A percentile compares a stretch with the other conserved stretches of the same genome.
Conservation (phyloP, 345 rosid genomes). For the Populus nigra region DNA sequence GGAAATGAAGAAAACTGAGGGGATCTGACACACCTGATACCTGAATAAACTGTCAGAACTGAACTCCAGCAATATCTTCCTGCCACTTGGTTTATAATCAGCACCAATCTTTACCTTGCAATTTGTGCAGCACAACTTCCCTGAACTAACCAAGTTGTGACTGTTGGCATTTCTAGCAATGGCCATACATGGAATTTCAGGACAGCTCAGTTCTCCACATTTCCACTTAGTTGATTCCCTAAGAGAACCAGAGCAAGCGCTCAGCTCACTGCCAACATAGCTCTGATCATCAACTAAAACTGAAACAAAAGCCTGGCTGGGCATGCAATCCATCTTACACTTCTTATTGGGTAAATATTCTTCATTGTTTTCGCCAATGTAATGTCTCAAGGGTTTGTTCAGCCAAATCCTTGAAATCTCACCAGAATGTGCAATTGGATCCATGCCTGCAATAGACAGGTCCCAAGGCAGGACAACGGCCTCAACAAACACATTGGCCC, state of each 20-base stretch:
- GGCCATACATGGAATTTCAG: conserved; percentile 53
- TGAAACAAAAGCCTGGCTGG: conserved; percentile 21
- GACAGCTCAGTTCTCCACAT: conserved; percentile 22
- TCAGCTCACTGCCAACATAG: conserved; percentile 5
- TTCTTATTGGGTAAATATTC: conserved; percentile 50
- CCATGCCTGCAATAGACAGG: conserved; percentile 50
- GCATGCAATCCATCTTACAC: conserved; percentile 31
- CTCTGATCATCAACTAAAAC: conserved; percentile 16
- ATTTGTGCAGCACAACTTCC: conserved; percentile 38
- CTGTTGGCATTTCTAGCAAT: conserved; percentile 39
- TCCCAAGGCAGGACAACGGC: conserved; percentile 72
- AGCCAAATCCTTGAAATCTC: conserved; percentile 19
- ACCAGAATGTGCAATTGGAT: conserved; percentile 28
- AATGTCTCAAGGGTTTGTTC: conserved; percentile 6
- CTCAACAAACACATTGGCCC: conserved; percentile 53
- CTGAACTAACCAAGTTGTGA: conserved; percentile 28
- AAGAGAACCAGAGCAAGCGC: conserved; percentile 9
- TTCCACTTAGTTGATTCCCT: conserved; percentile 9
- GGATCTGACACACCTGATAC: conserved; percentile 45
- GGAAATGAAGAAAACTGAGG: not conserved
- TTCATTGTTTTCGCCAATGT: conserved; percentile 14
- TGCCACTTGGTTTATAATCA: conserved; percentile 29
- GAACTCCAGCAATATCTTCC: conserved; percentile 66
- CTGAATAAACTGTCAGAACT: conserved; percentile 31
- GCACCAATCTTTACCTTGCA: conserved; percentile 26